Base-by-base conservation (phyloP, 257 asterid species). In the Sherardia arvensis region DNA sequence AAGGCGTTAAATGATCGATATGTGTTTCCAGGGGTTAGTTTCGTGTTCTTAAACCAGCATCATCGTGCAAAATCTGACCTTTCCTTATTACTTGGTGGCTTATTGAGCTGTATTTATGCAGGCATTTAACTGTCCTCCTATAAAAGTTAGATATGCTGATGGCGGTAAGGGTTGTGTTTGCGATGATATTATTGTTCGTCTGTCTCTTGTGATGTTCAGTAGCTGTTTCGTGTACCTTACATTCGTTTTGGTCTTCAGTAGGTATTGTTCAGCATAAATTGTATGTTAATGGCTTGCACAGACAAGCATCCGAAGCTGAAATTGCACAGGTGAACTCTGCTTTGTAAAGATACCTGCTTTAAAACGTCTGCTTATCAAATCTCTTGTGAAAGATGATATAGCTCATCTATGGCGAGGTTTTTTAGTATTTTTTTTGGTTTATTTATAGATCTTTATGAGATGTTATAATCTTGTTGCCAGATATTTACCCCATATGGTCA, bases 11-110 rank as follows among this genome's bases (percentile, higher is more conserved):
- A 85, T 63, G 76, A 71, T 62, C 87, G 71, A 12, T 84, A 73
- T 77, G 82, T 76, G 11, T 88, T 86, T 75, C 83, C 89, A 53
- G 93, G 95, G 97, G 98, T 89, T 72, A 79, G 95, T 91, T 74
- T 66, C 3, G 25, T 69, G 27, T 47, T 58, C 45, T 66, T n/a
- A n/a, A n/a, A n/a, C n/a, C n/a, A 20, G 12, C 22, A 21, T 22
- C 51, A 14, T 0, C 28, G 17, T 9, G 14, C 1, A 0, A 4
- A 22, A 43, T 45, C 26, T 22, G 51, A 20, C 59, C 11, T 55
- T 27, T 26, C 5, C 23, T 36, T 17, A 56, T 18, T 66, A 40
- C 48, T 30, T 21, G 36, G 40, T 66, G 40, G 48, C 61, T 59
- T 69, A 74, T 49, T 63, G 60, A 17, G 56, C 27, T 60, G 33